Conservation (phyloP, 306 rosid genomes). For the Medicago arabica region DNA sequence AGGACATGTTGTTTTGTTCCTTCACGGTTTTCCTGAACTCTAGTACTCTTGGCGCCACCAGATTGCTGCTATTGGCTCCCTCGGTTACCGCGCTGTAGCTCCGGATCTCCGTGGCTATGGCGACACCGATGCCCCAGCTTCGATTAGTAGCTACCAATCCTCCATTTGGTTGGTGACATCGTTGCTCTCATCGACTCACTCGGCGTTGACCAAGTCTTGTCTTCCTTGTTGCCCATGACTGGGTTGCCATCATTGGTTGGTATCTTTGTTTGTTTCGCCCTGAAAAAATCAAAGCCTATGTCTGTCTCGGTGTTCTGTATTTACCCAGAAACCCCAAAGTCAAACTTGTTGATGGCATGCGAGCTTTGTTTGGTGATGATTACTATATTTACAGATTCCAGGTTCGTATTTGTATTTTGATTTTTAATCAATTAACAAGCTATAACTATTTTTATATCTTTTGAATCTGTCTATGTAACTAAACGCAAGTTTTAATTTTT, state of each 20-base stretch:
- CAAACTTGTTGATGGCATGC: slow-evolving; percentile 25
- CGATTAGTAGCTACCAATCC: slow-evolving; percentile 1
- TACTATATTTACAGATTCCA: slow-evolving; percentile 51
- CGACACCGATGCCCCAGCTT: slow-evolving; percentile 37
- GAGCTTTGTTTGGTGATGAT: slow-evolving; percentile 41
- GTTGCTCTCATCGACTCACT: slow-evolving; percentile 32
- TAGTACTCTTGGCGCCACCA: slow-evolving; percentile 56
- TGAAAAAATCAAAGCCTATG: slow-evolving; percentile 42
- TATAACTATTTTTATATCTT: too few relatives aligned
- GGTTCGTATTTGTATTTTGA: slow-evolving; percentile 28
- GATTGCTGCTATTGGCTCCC: slow-evolving; percentile 38
- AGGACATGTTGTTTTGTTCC: slow-evolving; percentile 46
- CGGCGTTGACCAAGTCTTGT: slow-evolving; percentile 38
- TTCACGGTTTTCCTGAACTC: slow-evolving; percentile 54
- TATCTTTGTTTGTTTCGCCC: slow-evolving; percentile 47
- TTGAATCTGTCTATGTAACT: too few relatives aligned
- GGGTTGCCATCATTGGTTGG: slow-evolving; percentile 48
- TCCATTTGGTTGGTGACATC: slow-evolving; percentile 43
- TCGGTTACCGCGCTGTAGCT: slow-evolving; percentile 39
- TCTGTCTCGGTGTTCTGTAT: slow-evolving; percentile 36
- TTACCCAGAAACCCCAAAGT: slow-evolving; percentile 31
- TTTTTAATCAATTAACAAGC: too few relatives aligned
- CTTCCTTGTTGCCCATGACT: slow-evolving; percentile 50
- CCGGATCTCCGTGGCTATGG: slow-evolving; percentile 52
- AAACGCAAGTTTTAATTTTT: too few relatives aligned